Evolutionary conservation across 805 yeast species (phyloP), one percentile per base, ranked within the genome.

Genomic region (Torulaspora gathmanii): DNA sequence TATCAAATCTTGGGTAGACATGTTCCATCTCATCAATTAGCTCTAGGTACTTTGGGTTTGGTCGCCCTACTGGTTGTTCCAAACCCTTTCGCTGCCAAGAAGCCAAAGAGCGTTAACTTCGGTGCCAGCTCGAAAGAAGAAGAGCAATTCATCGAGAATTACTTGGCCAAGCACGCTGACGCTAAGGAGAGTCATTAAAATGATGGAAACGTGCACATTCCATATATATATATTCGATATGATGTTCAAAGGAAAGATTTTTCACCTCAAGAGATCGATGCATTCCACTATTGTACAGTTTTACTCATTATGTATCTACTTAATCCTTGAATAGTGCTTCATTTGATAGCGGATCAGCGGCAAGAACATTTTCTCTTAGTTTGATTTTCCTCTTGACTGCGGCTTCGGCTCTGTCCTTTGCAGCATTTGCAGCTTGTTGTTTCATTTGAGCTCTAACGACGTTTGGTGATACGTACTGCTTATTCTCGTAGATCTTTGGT

Each of bases 391-490:
- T 75, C 54, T 83, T 82, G 49, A 77, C 70, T 6, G 95, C 86
- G 48, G 86, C 87, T 41, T 86, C 90, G 41, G 84, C 78, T 70
- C 98, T 82, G 30, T 79, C 67, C 53, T 74, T 76, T 35, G 96
- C 95, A 54, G 80, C 81, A 42, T 74, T 78, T 3, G 97, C 97
- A 44, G 84, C 81, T 62, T 84, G 78, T 56, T 82, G 85, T 65
- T 80, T 86, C 53, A 75, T 50, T 72, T 90, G 96, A 10, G 99
- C 87, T 73, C 99, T 85, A 31, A 84, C 91, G 49, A 86, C 80
- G 74, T 93, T 93, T 53, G 99, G 99, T 49, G 96, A 86, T 38
- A 93, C 96, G 68, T 86, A 93, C 69, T 91, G 93, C 73, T 87
- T 90, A 73, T 93, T 93, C 63, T 93, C 98, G 69, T 87, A 93